Conservation (phyloP, 2,329 filamentous ascomycete genomes). For the Colletotrichum cuscutae region DNA sequence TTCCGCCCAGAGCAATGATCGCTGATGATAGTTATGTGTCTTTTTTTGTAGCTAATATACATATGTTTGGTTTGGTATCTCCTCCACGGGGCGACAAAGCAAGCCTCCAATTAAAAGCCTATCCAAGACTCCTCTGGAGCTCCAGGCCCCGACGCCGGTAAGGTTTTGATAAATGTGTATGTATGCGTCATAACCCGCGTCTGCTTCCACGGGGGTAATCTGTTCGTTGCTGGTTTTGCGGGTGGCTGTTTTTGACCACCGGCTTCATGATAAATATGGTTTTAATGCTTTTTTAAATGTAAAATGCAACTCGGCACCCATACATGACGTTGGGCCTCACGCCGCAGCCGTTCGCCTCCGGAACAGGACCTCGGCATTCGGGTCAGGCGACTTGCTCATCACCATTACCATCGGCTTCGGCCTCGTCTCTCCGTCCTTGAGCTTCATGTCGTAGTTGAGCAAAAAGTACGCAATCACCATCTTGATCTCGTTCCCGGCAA, state of each 20-base stretch:
- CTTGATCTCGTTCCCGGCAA: constrained; percentile 58
- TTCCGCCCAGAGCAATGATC: not conserved
- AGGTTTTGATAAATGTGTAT: not conserved
- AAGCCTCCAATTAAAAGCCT: constrained; percentile 2
- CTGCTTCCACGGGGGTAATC: not conserved
- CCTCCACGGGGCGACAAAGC: constrained; percentile 2
- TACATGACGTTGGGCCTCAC: not conserved
- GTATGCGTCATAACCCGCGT: not conserved
- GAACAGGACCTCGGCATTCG: constrained; percentile 53
- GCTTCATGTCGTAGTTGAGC: constrained; percentile 54
- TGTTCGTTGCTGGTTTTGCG: not conserved
- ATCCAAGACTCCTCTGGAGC: constrained; percentile 15
- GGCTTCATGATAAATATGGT: not conserved
- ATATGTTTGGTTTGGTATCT: constrained; percentile 19
- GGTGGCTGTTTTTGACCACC: not conserved
- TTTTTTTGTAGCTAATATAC: constrained; percentile 12
- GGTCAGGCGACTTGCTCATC: constrained; percentile 54
- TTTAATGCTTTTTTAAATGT: not conserved
- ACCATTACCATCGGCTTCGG: constrained; percentile 50
- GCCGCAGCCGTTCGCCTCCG: constrained; percentile 42
- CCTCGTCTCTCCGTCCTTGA: constrained; percentile 50
- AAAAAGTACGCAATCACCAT: constrained; percentile 53
- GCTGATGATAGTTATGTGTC: not conserved
- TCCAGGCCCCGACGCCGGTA: constrained; percentile 22
- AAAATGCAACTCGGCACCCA: not conserved